Conservation (phyloP, 176 grass and related monocot species). For the Areca catechu region DNA sequence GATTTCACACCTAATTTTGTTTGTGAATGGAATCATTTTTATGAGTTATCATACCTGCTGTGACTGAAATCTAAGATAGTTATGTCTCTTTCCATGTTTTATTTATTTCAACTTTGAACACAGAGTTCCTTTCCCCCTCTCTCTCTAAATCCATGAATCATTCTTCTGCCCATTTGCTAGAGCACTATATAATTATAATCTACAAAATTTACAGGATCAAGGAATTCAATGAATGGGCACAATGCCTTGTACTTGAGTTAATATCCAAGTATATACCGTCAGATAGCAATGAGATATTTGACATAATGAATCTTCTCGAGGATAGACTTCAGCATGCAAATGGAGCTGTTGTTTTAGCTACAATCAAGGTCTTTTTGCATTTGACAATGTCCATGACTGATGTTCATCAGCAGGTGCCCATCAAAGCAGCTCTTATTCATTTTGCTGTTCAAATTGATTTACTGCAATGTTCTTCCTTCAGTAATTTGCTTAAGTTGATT, state of each 20-base stretch:
- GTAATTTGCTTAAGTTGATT: no score
- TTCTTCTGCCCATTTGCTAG: conserved; percentile 9
- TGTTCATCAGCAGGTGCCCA: conserved; percentile 94
- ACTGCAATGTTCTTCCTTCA: no score
- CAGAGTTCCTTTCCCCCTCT: no score
- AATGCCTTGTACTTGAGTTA: conserved; percentile 78
- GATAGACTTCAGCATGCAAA: conserved; percentile 99
- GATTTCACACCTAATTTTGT: no score
- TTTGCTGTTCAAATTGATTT: no score
- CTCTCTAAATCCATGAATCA: no score
- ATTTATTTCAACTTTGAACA: no score
- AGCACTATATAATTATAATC: conserved; percentile 3
- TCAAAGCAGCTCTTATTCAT: neutral
- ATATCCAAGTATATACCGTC: conserved; percentile 85
- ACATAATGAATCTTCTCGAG: conserved; percentile 97
- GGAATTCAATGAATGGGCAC: conserved; percentile 97
- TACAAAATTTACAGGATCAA: conserved; percentile 56
- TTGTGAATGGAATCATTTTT: no score
- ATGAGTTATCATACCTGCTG: no score
- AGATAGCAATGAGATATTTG: conserved; percentile 92
- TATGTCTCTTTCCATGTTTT: no score
- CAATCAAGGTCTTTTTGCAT: conserved; percentile 98
- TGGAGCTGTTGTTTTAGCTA: conserved; percentile 99
- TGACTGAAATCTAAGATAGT: no score
- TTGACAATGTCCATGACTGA: conserved; percentile 99